These are phyloP conservation scores for Aureobasidium musti DNA, from an alignment of 2,329 filamentous ascomycete species.

Conservation along the genomic window DNA sequence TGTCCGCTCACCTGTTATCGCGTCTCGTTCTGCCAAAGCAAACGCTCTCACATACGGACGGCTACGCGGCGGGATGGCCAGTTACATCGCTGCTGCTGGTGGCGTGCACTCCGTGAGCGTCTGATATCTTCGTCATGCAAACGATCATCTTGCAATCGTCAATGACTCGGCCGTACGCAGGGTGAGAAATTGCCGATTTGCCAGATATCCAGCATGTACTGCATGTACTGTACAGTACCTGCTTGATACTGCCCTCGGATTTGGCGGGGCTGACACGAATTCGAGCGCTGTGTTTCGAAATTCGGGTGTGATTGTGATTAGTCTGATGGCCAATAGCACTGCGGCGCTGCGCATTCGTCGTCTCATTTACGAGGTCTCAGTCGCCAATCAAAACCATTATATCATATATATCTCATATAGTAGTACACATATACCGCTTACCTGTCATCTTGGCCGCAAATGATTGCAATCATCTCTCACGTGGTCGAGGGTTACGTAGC, in stretches of 20 bases:
- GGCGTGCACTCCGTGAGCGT: constrained; percentile 16
- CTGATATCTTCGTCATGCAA: constrained; percentile 13
- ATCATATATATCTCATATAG: constrained; percentile 21
- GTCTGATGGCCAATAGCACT: constrained; percentile 4
- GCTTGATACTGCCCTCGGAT: constrained; percentile 3
- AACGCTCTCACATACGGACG: constrained; percentile 25
- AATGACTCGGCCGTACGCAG: constrained; percentile 26
- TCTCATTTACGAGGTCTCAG: constrained; percentile 7
- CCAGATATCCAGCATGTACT: constrained; percentile 4
- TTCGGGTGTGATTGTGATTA: constrained; percentile 25
- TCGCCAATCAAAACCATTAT: constrained; percentile 10
- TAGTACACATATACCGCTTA: constrained; percentile 20
- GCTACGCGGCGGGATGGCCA: constrained; percentile 18
- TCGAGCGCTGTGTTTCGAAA: not conserved
- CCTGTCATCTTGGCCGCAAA: constrained; percentile 23
- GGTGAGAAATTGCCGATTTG: constrained; percentile 12
- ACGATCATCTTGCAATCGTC: constrained; percentile 23
- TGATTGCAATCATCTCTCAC: not conserved
- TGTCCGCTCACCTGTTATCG: constrained; percentile 26
- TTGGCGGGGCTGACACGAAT: constrained; percentile 3
- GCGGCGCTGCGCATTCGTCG: constrained; percentile 8
- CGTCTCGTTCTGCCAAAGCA: constrained; percentile 23
- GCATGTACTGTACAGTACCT: constrained; percentile 20
- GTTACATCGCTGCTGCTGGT: constrained; percentile 6
- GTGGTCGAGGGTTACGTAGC: constrained; percentile 17